These are phyloP conservation scores for Myriosclerotinia scirpicola DNA, from an alignment of 2,329 filamentous ascomycete genomes.

Conservation along the genomic window DNA sequence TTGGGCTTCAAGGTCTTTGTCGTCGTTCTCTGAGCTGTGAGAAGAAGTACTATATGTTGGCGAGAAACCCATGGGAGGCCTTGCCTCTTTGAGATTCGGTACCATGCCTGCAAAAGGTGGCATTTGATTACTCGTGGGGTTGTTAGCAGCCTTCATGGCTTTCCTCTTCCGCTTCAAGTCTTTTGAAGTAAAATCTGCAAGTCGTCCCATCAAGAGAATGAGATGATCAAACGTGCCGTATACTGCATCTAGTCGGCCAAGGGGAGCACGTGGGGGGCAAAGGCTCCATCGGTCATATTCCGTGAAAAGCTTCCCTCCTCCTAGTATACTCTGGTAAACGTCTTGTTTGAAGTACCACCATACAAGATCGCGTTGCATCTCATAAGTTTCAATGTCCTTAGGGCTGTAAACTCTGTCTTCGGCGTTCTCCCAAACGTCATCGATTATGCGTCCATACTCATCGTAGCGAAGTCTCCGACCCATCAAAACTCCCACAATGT, in stretches of 20 bases:
- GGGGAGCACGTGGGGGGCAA: conserved; percentile 78
- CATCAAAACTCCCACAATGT: conserved; percentile 57
- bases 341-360: conserved; percentile 99
- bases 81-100: conserved; percentile 33
- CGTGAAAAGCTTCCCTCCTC: conserved; percentile 77
- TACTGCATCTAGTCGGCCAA: conserved; percentile 72
- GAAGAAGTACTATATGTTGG: conserved; percentile 30
- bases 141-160: conserved; percentile 55
- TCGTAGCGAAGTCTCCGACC: conserved; percentile 60
- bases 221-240: conserved; percentile 90
- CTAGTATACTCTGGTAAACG: conserved; percentile 84
- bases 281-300: conserved; percentile 80
- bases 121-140: conserved; percentile 36
- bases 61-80: conserved; percentile 39
- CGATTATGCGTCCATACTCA: conserved; percentile 51
- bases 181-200: conserved; percentile 74
- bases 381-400: conserved; percentile 74
- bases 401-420: conserved; percentile 32
- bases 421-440: conserved; percentile 24
- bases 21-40: conserved; percentile 30
- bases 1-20: conserved; percentile 34
- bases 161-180: conserved; percentile 78
- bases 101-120: conserved; percentile 39
- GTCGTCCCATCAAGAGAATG: conserved; percentile 74
- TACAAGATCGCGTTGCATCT: conserved; percentile 80